Conservation (phyloP, 164 flowering plant genomes). For the Stephania japonica region DNA sequence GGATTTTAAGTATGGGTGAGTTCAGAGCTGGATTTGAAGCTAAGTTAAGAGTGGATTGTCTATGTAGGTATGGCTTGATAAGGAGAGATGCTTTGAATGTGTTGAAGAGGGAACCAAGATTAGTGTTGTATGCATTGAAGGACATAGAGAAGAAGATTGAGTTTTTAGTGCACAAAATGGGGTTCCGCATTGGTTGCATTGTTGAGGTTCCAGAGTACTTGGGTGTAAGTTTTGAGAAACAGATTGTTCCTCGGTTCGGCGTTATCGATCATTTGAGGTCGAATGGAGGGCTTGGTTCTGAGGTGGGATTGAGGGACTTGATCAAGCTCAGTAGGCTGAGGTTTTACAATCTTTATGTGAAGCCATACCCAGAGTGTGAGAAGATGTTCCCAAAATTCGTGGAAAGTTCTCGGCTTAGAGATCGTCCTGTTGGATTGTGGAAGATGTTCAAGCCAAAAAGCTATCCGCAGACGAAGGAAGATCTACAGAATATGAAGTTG, state of each 20-base stretch:
- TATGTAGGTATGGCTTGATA: constrained; percentile 64
- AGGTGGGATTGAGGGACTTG: constrained; percentile 54
- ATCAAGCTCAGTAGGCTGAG: constrained; percentile 56
- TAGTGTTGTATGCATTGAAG: constrained; percentile 41
- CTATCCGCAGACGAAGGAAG: constrained; percentile 35
- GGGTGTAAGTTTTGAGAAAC: constrained; percentile 79
- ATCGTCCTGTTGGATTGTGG: constrained; percentile 47
- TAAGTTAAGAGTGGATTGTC: constrained; percentile 71
- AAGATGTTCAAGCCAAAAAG: constrained; percentile 45
- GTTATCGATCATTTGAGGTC: constrained; percentile 68
- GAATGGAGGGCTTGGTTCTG: constrained; percentile 59
- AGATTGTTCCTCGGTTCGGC: constrained; percentile 72
- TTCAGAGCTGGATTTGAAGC: constrained; percentile 64
- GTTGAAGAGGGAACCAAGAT: constrained; percentile 69
- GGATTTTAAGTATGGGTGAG: constrained; percentile 42
- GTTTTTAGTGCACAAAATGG: constrained; percentile 44
- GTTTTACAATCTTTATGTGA: constrained; percentile 81
- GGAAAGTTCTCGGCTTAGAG: constrained; percentile 16
- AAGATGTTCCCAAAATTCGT: constrained; percentile 45
- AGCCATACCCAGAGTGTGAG: constrained; percentile 91
- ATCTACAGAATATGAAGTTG: constrained; percentile 31
- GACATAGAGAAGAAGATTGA: constrained; percentile 73
- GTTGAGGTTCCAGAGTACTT: constrained; percentile 75
- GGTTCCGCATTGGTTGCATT: constrained; percentile 34
- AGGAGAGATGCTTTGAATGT: constrained; percentile 73